Percentiles rank a stretch among this genome's conserved stretches.
Evolutionary conservation across 2,329 filamentous ascomycete species (phyloP).

Genomic region (Colletotrichum chrysophilum): DNA sequence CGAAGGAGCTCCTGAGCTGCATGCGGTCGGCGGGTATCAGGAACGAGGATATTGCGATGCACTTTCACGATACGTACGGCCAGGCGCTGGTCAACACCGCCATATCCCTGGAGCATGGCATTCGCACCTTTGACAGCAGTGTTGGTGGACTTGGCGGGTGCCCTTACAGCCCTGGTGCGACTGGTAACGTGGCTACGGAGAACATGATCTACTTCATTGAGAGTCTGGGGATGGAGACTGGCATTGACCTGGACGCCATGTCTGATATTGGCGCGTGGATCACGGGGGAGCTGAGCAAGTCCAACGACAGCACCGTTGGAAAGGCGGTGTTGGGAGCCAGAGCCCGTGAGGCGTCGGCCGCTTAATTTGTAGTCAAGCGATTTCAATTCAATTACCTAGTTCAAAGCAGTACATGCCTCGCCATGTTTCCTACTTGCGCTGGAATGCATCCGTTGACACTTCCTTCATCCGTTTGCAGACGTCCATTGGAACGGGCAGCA

Average conservation of each 20-base stretch:
- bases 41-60: conserved; percentile 75
- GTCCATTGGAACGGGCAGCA: not conserved
- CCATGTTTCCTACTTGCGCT: not conserved
- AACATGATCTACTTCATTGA: conserved; percentile 82
- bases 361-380: not conserved
- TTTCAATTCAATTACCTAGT: not conserved
- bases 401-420: not conserved
- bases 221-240: conserved; percentile 76
- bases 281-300: conserved; percentile 64
- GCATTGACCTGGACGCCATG: conserved; percentile 71
- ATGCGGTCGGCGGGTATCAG: conserved; percentile 71
- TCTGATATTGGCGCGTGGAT: conserved; percentile 78
- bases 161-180: conserved; percentile 84
- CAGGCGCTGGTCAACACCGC: conserved; percentile 85
- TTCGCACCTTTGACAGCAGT: conserved; percentile 80
- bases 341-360: conserved; percentile 21
- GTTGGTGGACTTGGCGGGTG: conserved; percentile 85
- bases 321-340: conserved; percentile 64
- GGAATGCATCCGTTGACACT: not conserved
- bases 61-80: conserved; percentile 90
- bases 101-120: conserved; percentile 77
- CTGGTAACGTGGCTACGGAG: conserved; percentile 86
- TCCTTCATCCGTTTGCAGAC: not conserved
- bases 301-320: conserved; percentile 71
- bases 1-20: conserved; percentile 67